Evolutionary conservation across 257 asterid species (phyloP), one percentile per base, ranked within the genome.

Genomic region (Nicotiana attenuata): DNA sequence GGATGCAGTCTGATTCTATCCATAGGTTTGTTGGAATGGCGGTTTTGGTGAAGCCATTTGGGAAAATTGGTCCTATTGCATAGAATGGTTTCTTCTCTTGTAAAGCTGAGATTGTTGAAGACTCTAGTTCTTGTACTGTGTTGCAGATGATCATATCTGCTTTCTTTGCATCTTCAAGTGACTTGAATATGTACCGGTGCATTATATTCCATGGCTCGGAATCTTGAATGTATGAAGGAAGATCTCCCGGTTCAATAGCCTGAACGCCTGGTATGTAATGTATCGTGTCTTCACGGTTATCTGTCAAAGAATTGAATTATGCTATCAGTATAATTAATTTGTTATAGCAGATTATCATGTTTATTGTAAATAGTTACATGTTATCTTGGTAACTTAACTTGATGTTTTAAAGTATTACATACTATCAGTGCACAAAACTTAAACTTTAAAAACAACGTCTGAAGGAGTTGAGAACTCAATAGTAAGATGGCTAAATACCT

Each of bases 71-170:
- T 14, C 88, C 88, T 11, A 85, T 1, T 10, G 88, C 79, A 45
- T 66, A 82, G 33, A 75, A 50, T 9, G 83, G 80, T 24, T 52
- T 69, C 2, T 71, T 82, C 41, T 78, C 61, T 4, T 71, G 81
- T 13, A 82, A 20, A 31, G 76, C 80, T 33, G 86, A 71, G 22
- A 85, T 33, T 19, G 83, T 83, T 53, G 84, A 78, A 2, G 68
- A 57, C 81, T 85, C 88, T 5, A 85, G 79, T 38, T 85, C 88
- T 63, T 82, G 56, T 9, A 81, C 81, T 3, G 88, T 85, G 76
- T 85, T 85, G 63, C 71, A 82, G 20, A 85, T 24, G 53, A 85
- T 38, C 24, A 85, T 45, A 20, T 85, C 88, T 0, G 83, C 82
- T 55, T 65, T 50, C 38, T 57, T 26, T 10, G 84, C 86, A 16